Evolutionary conservation across 2,329 filamentous ascomycete species (phyloP).

Genomic region (Paraphaeosphaeria minitans): DNA sequence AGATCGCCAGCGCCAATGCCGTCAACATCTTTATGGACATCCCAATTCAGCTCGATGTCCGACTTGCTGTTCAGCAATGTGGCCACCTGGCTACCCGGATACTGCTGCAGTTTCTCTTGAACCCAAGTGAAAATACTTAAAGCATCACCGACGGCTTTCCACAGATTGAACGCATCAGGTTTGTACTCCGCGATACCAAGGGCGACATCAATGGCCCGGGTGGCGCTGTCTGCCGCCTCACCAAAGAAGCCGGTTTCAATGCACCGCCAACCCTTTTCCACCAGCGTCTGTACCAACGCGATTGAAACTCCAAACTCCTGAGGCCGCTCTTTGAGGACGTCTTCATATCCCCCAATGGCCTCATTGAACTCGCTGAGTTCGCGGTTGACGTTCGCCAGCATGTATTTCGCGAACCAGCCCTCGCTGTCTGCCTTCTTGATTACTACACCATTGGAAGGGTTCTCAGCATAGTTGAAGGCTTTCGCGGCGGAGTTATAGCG

Average conservation of each 20-base stretch:
- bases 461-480: slow-evolving; percentile 84
- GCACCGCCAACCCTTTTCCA: slow-evolving; percentile 78
- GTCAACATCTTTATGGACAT: slow-evolving; percentile 72
- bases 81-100: slow-evolving; percentile 65
- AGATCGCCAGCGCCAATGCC: slow-evolving; percentile 57
- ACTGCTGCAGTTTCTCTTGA: slow-evolving; percentile 67
- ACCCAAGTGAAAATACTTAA: slow-evolving; percentile 83
- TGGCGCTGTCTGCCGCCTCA: slow-evolving; percentile 74
- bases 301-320: slow-evolving; percentile 86
- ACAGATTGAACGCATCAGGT: slow-evolving; percentile 84
- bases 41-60: slow-evolving; percentile 58
- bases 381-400: slow-evolving; percentile 92
- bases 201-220: slow-evolving; percentile 71
- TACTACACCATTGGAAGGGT: slow-evolving; percentile 67
- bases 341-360: slow-evolving; percentile 76
- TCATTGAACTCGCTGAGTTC: slow-evolving; percentile 90
- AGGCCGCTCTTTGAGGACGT: slow-evolving; percentile 70
- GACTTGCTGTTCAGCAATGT: slow-evolving; percentile 60
- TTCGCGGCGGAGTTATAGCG: slow-evolving; percentile 93
- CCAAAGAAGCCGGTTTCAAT: slow-evolving; percentile 86
- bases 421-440: slow-evolving; percentile 64
- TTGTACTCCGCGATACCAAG: slow-evolving; percentile 64
- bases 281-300: slow-evolving; percentile 83
- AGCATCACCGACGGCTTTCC: slow-evolving; percentile 90
- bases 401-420: slow-evolving; percentile 94